Evolutionary conservation across 192 early-diverging fungal genomes (phyloP).

Genomic region (Coemansia furcata): DNA sequence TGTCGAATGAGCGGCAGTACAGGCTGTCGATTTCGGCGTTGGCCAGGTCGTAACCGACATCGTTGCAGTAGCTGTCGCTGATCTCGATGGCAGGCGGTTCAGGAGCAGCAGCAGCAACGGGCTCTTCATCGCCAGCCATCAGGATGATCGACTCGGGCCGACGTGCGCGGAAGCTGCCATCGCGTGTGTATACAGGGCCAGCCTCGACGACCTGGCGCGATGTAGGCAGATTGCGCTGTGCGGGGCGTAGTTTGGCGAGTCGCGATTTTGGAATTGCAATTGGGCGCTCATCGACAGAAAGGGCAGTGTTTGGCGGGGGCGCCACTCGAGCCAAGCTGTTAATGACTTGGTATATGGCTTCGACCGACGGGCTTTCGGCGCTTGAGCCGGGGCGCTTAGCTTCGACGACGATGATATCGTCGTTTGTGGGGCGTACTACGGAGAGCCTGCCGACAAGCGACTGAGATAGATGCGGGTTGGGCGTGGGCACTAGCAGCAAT

Average conservation of each 20-base stretch:
- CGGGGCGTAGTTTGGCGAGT: slow-evolving; percentile 33
- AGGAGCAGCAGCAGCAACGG: not conserved
- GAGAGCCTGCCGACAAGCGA: slow-evolving; percentile 24
- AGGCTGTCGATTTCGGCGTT: slow-evolving; percentile 24
- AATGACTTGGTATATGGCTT: slow-evolving; percentile 32
- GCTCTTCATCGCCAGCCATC: slow-evolving; percentile 1
- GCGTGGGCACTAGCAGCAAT: slow-evolving; percentile 26
- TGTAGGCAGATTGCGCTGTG: slow-evolving; percentile 41
- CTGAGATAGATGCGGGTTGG: slow-evolving; percentile 8
- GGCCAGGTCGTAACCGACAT: slow-evolving; percentile 39
- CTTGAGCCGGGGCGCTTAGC: not conserved
- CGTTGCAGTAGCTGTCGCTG: slow-evolving; percentile 32
- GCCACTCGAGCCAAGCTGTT: not conserved
- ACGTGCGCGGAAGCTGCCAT: slow-evolving; percentile 17
- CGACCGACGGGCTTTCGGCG: slow-evolving; percentile 10
- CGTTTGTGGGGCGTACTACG: slow-evolving; percentile 18
- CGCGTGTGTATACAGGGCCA: slow-evolving; percentile 12
- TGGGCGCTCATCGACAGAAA: slow-evolving; percentile 4
- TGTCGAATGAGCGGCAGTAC: slow-evolving; percentile 39
- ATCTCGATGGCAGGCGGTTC: slow-evolving; percentile 9
- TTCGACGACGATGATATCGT: slow-evolving; percentile 26
- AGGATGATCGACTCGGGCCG: slow-evolving; percentile 26
- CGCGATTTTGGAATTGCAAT: slow-evolving; percentile 40
- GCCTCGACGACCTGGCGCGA: slow-evolving; percentile 22
- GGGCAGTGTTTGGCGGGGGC: not conserved